Conservation (phyloP, 805 yeast genomes). For the Nakazawaea molendinolei region DNA sequence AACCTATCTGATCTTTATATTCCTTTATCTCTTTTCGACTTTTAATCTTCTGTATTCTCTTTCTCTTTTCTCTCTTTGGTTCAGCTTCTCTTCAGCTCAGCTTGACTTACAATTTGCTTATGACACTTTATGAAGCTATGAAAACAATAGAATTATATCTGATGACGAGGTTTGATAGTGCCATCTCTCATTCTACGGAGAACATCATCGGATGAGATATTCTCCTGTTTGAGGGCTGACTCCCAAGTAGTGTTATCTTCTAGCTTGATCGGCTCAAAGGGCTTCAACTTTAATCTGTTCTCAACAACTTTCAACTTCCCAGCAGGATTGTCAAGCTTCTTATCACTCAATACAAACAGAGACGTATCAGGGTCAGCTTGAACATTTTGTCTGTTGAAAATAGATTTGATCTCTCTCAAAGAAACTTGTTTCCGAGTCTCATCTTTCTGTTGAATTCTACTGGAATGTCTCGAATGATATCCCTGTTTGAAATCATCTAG, state of each 20-base stretch:
- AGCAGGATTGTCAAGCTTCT: not conserved
- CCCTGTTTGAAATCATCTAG: conserved; percentile 4
- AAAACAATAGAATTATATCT: not conserved
- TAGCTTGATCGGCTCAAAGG: not conserved
- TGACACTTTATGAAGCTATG: not conserved
- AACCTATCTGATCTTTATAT: conserved; percentile 1
- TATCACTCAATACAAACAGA: too few relatives aligned
- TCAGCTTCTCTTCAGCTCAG: not conserved
- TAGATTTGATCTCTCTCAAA: not conserved
- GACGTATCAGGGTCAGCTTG: not conserved
- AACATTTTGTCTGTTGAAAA: not conserved
- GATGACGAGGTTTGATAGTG: conserved; percentile 1
- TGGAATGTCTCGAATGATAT: not conserved
- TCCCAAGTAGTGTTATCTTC: conserved; percentile 2
- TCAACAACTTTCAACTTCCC: conserved; percentile 6
- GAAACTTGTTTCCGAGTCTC: not conserved
- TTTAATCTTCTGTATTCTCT: not conserved
- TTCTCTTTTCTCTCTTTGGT: not conserved
- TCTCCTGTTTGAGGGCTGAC: not conserved
- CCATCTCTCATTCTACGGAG: conserved; percentile 10
- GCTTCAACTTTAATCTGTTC: conserved; percentile 5
- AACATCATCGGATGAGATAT: conserved; percentile 3
- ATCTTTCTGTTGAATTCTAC: not conserved
- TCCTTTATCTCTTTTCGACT: not conserved
- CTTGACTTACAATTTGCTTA: not conserved